phyloP scores from a whole-genome alignment of 2,329 filamentous ascomycete species.

The Podosphaera xanthii region DNA sequence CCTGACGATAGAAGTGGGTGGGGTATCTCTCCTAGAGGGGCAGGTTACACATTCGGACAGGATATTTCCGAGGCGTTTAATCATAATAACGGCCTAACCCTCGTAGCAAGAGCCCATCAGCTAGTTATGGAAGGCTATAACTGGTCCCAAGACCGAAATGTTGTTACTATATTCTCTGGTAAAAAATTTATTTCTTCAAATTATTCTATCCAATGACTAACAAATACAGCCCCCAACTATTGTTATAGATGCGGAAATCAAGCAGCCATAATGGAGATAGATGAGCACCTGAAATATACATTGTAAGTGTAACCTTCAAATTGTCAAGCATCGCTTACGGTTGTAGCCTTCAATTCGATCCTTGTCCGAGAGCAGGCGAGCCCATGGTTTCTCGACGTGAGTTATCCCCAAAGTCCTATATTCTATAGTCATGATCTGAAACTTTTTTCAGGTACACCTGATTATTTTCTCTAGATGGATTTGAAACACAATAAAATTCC shows the following conservation, averaged over 20 bases:
- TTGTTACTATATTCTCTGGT: conserved; percentile 88
- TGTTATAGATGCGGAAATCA: conserved; percentile 98
- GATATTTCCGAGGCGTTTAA: conserved; percentile 98
- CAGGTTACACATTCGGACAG: conserved; percentile 86
- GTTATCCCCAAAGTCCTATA: conserved; percentile 12
- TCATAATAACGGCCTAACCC: conserved; percentile 90
- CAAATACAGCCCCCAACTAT: conserved; percentile 53
- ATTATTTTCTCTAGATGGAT: conserved; percentile 81
- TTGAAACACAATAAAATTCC: background rate
- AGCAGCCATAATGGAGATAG: conserved; percentile 99
- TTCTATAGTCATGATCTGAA: conserved; percentile 3
- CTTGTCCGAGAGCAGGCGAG: conserved; percentile 88
- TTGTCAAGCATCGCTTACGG: too few species aligned
- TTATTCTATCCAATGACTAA: conserved; percentile 10
- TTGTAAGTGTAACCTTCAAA: conserved; percentile 43
- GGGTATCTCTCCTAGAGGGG: conserved; percentile 87
- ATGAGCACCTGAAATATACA: conserved; percentile 97
- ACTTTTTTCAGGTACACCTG: conserved; percentile 43
- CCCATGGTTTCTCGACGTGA: conserved; percentile 91
- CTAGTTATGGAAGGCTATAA: conserved; percentile 99
- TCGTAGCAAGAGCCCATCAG: conserved; percentile 92
- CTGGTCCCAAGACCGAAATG: conserved; percentile 95
- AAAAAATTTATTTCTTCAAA: background rate
- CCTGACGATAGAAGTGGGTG: conserved; percentile 91
- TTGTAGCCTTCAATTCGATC: conserved; percentile 87